Evolutionary conservation across 768 basidiomycete genomes (phyloP).

Genomic region (Chalciporus piperatus): DNA sequence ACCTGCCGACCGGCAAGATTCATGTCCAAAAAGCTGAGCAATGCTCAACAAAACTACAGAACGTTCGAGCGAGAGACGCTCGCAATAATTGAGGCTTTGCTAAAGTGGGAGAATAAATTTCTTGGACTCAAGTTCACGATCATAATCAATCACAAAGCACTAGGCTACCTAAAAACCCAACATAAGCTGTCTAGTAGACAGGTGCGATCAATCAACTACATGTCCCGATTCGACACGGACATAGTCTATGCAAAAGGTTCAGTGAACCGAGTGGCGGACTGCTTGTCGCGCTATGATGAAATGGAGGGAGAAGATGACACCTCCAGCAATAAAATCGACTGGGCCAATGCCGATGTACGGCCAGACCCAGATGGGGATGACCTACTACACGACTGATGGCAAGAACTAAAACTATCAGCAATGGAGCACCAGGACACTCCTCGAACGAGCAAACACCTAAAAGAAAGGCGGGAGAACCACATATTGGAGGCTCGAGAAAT

Average conservation of each 20-base stretch:
- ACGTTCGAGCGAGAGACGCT: slow-evolving; percentile 12
- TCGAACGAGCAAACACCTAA: no score
- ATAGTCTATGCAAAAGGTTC: slow-evolving; percentile 25
- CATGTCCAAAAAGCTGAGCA: slow-evolving; percentile 28
- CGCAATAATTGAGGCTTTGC: slow-evolving; percentile 23
- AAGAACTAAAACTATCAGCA: no score
- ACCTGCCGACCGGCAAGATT: slow-evolving; percentile 27
- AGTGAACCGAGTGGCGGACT: slow-evolving; percentile 26
- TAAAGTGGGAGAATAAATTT: slow-evolving; percentile 35
- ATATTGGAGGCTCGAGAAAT: no score
- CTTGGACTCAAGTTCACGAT: slow-evolving; percentile 22
- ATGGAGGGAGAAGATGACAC: no score
- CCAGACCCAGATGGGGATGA: no score
- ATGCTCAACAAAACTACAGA: background rate
- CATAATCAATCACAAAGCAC: slow-evolving; percentile 28
- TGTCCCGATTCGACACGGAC: slow-evolving; percentile 26
- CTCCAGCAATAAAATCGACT: no score
- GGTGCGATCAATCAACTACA: slow-evolving; percentile 29
- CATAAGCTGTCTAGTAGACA: slow-evolving; percentile 13
- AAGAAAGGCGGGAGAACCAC: no score
- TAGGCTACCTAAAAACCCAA: slow-evolving; percentile 29
- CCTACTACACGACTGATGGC: no score
- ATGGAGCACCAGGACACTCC: no score
- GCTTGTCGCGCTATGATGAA: slow-evolving; percentile 31
- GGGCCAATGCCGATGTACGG: no score